Evolutionary conservation across 805 yeast species (phyloP).

Genomic region (Candida sphagnicola): DNA sequence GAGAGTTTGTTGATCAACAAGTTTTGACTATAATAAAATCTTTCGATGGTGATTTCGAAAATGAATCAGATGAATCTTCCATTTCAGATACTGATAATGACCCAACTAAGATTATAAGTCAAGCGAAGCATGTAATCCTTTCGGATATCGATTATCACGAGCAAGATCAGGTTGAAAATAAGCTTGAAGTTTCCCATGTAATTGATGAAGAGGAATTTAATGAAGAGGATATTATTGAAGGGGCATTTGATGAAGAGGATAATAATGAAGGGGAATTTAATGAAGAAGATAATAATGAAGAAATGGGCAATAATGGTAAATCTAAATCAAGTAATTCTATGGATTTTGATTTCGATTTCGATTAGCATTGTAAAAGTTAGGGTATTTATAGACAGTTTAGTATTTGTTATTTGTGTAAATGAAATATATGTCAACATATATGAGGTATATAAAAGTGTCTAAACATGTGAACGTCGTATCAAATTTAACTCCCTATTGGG

Average conservation of each 20-base stretch:
- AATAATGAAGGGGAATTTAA: conserved; percentile 3
- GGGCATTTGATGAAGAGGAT: too few species aligned
- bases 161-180: neutral
- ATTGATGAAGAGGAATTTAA: conserved; percentile 4
- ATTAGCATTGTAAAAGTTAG: conserved; percentile 7
- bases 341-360: conserved; percentile 26
- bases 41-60: conserved; percentile 1
- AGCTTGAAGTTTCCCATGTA: neutral
- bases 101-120: conserved; percentile 2
- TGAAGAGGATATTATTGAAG: too few species aligned
- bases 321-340: conserved; percentile 6
- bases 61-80: neutral
- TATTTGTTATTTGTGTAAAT: neutral
- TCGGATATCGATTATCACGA: conserved; percentile 1
- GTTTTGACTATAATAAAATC: neutral
- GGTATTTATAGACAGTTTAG: neutral
- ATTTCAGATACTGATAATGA: conserved; percentile 5
- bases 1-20: conserved; percentile 2
- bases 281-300: conserved; percentile 2
- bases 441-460: too few species aligned
- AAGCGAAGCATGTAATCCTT: neutral
- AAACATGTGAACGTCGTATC: conserved; percentile 3
- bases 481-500: conserved; percentile 5
- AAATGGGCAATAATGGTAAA: neutral
- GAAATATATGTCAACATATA: neutral